Conservation (phyloP, 2,329 filamentous ascomycete genomes). For the Nemania serpens region DNA sequence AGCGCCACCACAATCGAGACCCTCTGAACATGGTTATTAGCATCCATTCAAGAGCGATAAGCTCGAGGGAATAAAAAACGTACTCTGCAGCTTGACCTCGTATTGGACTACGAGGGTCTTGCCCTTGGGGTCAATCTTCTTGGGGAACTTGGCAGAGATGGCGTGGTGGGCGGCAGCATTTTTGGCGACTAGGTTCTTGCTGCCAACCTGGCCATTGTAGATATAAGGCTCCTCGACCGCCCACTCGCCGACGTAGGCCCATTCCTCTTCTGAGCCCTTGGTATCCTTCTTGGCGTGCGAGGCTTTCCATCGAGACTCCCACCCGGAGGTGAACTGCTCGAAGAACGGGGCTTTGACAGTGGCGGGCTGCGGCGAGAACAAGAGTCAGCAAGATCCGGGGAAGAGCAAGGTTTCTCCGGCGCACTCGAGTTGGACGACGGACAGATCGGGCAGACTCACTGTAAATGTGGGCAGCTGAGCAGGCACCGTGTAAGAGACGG, state of each 20-base stretch:
- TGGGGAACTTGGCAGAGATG: constrained; percentile 98
- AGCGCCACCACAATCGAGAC: constrained; percentile 95
- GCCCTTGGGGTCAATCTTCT: constrained; percentile 95
- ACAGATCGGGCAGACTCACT: constrained; percentile 59
- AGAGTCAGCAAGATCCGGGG: constrained; percentile 18
- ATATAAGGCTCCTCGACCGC: constrained; percentile 90
- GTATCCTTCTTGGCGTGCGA: constrained; percentile 95
- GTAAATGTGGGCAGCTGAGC: constrained; percentile 79
- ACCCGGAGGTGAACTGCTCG: constrained; percentile 97
- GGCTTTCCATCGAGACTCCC: constrained; percentile 90
- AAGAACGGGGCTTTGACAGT: constrained; percentile 90
- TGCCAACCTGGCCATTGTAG: constrained; percentile 89
- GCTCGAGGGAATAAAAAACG: constrained; percentile 45
- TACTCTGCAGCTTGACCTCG: constrained; percentile 98
- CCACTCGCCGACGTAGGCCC: constrained; percentile 98
- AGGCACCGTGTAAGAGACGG: constrained; percentile 24
- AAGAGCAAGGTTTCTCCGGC: background rate
- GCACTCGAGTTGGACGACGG: constrained; percentile 3
- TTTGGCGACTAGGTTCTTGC: constrained; percentile 98
- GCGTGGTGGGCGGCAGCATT: constrained; percentile 97
- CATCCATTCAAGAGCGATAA: background rate
- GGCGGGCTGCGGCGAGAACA: constrained; percentile 67
- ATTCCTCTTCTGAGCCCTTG: constrained; percentile 83
- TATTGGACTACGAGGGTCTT: constrained; percentile 98
- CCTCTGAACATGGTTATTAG: constrained; percentile 62